Base-by-base conservation (phyloP, 2,329 filamentous ascomycete genomes). In the Fusarium verticillioides region DNA sequence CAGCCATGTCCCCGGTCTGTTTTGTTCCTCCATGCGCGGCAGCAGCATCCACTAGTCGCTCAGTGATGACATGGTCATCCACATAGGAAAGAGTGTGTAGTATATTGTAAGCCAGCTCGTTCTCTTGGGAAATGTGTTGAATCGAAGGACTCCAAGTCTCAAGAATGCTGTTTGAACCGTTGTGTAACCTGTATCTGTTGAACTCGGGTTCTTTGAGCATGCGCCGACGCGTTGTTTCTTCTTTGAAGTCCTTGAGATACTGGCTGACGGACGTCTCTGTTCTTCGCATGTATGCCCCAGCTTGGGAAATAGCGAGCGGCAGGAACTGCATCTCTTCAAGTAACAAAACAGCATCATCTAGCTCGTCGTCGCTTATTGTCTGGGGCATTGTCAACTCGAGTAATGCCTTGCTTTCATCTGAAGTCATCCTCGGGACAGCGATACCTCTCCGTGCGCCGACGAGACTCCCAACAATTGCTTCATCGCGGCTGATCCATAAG, bases 61-160 rank as follows among this genome's bases (percentile, higher is more conserved):
- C 63, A 3, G 80, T 74, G 43, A 83, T 79, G 5, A 77, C 71
- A 53, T 81, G 75, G 43, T 78, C 79, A 49, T 83, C 78, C 7
- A 82, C n/a, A 50, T 79, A 82, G 1, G 81, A 77, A 7, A 83
- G 60, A 1, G 75, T 68, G 15, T 79, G 71, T 0, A 83, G 73
- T 18, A 83, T 79, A 18, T 50, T 65, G 36, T 79, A 79, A 40
- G 77, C 76, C 40, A 71, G 63, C 28, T 75, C 23, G 63, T 73
- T 80, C 36, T 81, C 79, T 46, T 73, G 49, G 15, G 58, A 64
- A n/a, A 84, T 74, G 9, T 64, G 78, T 18, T 77, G 74, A 46
- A 83, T 79, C 4, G 81, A 83, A 36, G 81, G 79, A 9, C 47
- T 61, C 81, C 78, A 83, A 5, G 80, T 83, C 46, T 78, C 60